A percentile compares a stretch with the other conserved stretches of the same genome.
Evolutionary conservation across 176 grass and related monocot species (phyloP).

Genomic region (Oryza officinalis): DNA sequence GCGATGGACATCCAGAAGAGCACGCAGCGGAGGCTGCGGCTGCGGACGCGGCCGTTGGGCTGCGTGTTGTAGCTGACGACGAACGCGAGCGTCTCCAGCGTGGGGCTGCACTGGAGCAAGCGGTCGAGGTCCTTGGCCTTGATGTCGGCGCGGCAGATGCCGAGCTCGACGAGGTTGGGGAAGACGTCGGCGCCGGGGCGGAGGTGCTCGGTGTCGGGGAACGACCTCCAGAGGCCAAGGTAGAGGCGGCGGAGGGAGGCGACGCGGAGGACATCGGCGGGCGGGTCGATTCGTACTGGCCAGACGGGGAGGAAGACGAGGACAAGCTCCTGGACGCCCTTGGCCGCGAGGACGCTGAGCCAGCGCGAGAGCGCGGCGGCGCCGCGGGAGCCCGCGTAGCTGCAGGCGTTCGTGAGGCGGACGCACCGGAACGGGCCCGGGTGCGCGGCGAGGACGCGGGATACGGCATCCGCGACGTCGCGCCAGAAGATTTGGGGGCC

Average conservation of each 20-base stretch:
- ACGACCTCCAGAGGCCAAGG: conserved; percentile 4
- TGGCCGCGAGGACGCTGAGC: conserved; percentile 22
- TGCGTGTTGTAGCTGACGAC: background rate
- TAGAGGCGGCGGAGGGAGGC: conserved; percentile 46
- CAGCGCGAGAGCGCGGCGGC: background rate
- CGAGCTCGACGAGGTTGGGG: conserved; percentile 39
- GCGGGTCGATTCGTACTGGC: background rate
- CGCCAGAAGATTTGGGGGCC: background rate
- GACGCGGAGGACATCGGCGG: conserved; percentile 17
- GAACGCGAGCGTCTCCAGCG: conserved; percentile 40
- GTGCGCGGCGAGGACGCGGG: background rate
- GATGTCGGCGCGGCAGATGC: conserved; percentile 1
- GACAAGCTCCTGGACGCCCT: conserved; percentile 24
- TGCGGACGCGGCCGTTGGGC: background rate
- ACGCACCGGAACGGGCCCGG: conserved; percentile 29
- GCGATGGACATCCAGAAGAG: conserved; percentile 17
- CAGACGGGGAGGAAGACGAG: conserved; percentile 22
- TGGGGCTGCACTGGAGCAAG: conserved; percentile 40
- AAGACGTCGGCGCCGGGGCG: conserved; percentile 15
- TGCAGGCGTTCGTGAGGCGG: conserved; percentile 32
- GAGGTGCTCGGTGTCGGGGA: conserved; percentile 28
- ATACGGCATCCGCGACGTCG: background rate
- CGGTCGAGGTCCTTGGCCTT: conserved; percentile 1
- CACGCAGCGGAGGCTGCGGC: conserved; percentile 27
- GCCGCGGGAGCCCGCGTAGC: background rate